phyloP scores from a whole-genome alignment of 495 filamentous ascomycete genomes.

The Penicillium lagena region DNA sequence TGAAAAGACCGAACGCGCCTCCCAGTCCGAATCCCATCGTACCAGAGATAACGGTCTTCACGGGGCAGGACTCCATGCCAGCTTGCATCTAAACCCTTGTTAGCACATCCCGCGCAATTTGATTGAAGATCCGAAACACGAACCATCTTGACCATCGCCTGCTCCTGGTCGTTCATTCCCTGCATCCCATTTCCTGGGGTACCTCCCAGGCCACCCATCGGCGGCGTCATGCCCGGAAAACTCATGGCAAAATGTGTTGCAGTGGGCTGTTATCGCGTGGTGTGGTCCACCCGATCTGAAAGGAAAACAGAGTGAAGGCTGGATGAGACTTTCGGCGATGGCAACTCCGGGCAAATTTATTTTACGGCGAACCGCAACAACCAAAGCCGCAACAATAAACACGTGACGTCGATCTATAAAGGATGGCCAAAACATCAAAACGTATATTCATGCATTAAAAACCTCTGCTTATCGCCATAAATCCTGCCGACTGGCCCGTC shows the following conservation, averaged over 20 bases:
- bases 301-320: too few species aligned
- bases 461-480: conserved; percentile 28
- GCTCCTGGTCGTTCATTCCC: conserved; percentile 48
- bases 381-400: too few species aligned
- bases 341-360: too few species aligned
- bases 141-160: conserved; percentile 48
- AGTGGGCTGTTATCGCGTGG: background rate
- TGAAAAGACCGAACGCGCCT: conserved; percentile 90
- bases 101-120: conserved; percentile 11
- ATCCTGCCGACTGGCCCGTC: conserved; percentile 32
- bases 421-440: too few species aligned
- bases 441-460: too few species aligned
- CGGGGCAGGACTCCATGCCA: conserved; percentile 83
- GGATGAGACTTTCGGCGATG: too few species aligned
- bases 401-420: too few species aligned
- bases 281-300: too few species aligned
- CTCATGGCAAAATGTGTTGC: conserved; percentile 27
- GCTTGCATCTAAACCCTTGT: conserved; percentile 55
- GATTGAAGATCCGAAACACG: conserved; percentile 22
- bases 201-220: conserved; percentile 21
- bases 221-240: conserved; percentile 34
- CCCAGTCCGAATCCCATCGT: conserved; percentile 86
- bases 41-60: conserved; percentile 76
- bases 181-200: conserved; percentile 13
- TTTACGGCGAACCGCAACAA: too few species aligned